phyloP scores from a whole-genome alignment of 2,329 filamentous ascomycete species.

The Monilinia laxa region DNA sequence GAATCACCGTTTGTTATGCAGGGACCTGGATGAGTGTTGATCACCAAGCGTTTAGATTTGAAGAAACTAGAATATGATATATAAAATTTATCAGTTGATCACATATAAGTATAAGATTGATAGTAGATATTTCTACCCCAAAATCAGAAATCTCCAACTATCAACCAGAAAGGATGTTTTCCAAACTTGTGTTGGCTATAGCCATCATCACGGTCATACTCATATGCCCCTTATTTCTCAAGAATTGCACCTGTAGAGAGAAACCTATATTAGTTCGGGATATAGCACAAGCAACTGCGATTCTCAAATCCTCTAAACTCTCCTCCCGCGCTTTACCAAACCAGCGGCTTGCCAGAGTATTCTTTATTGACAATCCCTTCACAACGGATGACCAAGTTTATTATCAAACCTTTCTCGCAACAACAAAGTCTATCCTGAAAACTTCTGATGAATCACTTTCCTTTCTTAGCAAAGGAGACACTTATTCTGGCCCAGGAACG shows the following conservation, averaged over 20 bases:
- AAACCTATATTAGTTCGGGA: neutral
- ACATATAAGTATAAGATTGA: neutral
- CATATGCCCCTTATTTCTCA: neutral
- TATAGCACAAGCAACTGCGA: neutral
- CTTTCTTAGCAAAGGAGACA: neutral
- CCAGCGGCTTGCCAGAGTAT: conserved; percentile 11
- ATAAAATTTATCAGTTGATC: neutral
- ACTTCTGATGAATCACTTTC: neutral
- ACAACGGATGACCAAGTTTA: neutral
- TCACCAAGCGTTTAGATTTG: too few species aligned
- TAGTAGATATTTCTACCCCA: neutral
- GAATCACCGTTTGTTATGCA: neutral
- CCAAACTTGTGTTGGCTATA: neutral
- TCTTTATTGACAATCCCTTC: conserved; percentile 17
- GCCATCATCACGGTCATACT: neutral
- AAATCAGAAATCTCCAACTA: neutral
- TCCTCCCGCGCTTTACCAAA: conserved; percentile 10
- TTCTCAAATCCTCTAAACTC: conserved; percentile 8
- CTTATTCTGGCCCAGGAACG: neutral
- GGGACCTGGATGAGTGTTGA: neutral
- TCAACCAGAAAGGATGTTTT: neutral
- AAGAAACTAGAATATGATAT: neutral
- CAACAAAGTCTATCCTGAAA: neutral
- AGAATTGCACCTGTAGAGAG: neutral
- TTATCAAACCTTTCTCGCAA: neutral